Percentiles rank a stretch among this genome's conserved stretches.
These are phyloP conservation scores for Cicer yamashitae DNA, from an alignment of 306 rosid genomes.

Conservation along the genomic window DNA sequence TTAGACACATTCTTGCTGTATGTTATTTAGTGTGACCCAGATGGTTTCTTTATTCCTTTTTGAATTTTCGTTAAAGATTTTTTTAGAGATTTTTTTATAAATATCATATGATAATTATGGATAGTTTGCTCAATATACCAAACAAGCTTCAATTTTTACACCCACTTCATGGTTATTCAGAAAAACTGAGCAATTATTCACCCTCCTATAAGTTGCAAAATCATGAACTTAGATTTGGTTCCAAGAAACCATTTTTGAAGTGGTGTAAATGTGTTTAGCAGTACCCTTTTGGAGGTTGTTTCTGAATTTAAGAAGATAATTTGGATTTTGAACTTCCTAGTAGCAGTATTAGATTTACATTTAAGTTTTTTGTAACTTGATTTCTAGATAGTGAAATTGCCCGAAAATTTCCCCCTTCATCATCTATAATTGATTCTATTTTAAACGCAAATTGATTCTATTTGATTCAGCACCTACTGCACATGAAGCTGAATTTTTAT, in stretches of 20 bases:
- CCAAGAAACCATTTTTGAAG: conserved; percentile 48
- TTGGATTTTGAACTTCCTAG: conserved; percentile 51
- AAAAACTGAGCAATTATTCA: conserved; percentile 57
- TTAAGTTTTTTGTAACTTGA: too few species aligned
- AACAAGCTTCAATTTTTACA: conserved; percentile 80
- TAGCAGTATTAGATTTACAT: background rate
- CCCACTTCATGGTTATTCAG: conserved; percentile 80
- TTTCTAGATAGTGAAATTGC: too few species aligned
- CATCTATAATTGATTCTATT: too few species aligned
- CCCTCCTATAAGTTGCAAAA: conserved; percentile 59
- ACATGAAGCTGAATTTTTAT: too few species aligned
- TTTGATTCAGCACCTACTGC: too few species aligned
- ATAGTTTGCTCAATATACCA: conserved; percentile 87
- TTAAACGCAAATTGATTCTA: too few species aligned
- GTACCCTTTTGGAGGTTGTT: conserved; percentile 88
- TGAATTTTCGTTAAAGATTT: conserved; percentile 41
- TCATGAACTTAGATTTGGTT: conserved; percentile 69
- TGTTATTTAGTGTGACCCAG: conserved; percentile 39
- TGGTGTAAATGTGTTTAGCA: conserved; percentile 54
- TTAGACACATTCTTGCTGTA: background rate
- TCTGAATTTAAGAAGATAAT: conserved; percentile 88
- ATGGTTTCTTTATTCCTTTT: conserved; percentile 42
- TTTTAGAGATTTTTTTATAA: conserved; percentile 26
- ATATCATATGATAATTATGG: conserved; percentile 57
- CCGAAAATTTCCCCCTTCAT: too few species aligned